Evolutionary conservation across 352 stramenopile species (phyloP).

Genomic region (Phytophthora europaea): DNA sequence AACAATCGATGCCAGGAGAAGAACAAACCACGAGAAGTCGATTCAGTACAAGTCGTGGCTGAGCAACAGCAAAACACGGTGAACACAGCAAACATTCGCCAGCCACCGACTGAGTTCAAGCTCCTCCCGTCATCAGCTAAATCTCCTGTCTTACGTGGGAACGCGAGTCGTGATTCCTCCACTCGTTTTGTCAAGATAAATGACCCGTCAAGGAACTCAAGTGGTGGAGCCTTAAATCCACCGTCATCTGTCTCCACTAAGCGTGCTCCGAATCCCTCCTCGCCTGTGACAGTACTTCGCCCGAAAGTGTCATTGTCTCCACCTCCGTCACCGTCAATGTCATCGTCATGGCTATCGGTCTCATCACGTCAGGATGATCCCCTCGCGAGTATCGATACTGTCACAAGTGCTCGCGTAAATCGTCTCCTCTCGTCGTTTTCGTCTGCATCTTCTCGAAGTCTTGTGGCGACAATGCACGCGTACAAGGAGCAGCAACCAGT

Average conservation of each 20-base stretch:
- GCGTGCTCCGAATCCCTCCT: constrained; percentile 8
- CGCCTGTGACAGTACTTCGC: constrained; percentile 10
- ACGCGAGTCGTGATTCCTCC: constrained; percentile 17
- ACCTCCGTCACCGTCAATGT: constrained; percentile 23
- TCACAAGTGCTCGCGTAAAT: constrained; percentile 52
- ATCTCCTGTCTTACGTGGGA: constrained; percentile 29
- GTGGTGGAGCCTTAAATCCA: constrained; percentile 9
- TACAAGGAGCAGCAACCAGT: constrained; percentile 33
- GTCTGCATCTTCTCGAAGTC: constrained; percentile 33
- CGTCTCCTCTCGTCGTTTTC: constrained; percentile 40
- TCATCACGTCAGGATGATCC: constrained; percentile 44
- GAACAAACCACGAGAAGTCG: constrained; percentile 4
- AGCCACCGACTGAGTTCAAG: constrained; percentile 47
- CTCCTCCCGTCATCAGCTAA: constrained; percentile 40
- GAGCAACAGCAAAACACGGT: constrained; percentile 10
- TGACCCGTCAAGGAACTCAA: constrained; percentile 18
- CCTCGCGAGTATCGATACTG: constrained; percentile 47
- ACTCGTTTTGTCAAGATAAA: constrained; percentile 23
- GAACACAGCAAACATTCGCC: constrained; percentile 30
- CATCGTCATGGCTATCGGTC: constrained; percentile 28
- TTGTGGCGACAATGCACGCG: constrained; percentile 31
- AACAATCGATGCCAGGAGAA: constrained; percentile 1
- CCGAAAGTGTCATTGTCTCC: constrained; percentile 16
- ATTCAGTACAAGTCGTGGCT: constrained; percentile 2
- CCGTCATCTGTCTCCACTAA: constrained; percentile 2